phyloP scores from a whole-genome alignment of 2,329 filamentous ascomycete species.

The Pseudogymnoascus sp. region DNA sequence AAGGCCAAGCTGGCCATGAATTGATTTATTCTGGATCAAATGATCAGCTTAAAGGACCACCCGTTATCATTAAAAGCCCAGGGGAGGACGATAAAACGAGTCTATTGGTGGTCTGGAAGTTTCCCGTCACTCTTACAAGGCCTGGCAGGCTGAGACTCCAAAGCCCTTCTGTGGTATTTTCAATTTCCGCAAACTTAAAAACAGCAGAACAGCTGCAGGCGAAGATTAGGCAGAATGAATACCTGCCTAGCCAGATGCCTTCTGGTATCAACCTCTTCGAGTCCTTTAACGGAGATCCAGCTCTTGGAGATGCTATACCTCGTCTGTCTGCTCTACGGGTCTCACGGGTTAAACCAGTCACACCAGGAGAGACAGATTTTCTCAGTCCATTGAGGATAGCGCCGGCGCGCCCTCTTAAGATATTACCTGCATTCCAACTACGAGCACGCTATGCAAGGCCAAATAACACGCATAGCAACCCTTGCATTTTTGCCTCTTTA shows the following conservation, averaged over 20 bases:
- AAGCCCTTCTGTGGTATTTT: slow-evolving; percentile 58
- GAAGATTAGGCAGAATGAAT: slow-evolving; percentile 46
- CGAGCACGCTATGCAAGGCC: slow-evolving; percentile 64
- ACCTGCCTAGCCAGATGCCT: slow-evolving; percentile 61
- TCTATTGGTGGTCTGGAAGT: slow-evolving; percentile 53
- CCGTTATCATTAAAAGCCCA: slow-evolving; percentile 38
- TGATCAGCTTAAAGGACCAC: slow-evolving; percentile 42
- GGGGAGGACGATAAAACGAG: slow-evolving; percentile 35
- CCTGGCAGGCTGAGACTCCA: slow-evolving; percentile 56
- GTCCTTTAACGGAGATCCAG: slow-evolving; percentile 60
- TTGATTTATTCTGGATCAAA: slow-evolving; percentile 51
- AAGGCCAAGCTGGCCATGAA: slow-evolving; percentile 45
- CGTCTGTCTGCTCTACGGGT: slow-evolving; percentile 67
- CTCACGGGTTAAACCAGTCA: slow-evolving; percentile 63
- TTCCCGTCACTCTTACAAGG: slow-evolving; percentile 49
- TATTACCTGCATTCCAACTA: slow-evolving; percentile 64
- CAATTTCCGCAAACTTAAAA: slow-evolving; percentile 52
- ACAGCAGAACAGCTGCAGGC: slow-evolving; percentile 39
- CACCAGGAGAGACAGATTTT: slow-evolving; percentile 50
- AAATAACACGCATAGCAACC: slow-evolving; percentile 45
- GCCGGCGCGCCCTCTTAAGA: slow-evolving; percentile 53
- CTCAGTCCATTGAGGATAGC: slow-evolving; percentile 58
- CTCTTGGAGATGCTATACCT: slow-evolving; percentile 51
- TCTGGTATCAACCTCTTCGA: slow-evolving; percentile 71
- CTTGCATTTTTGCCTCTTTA: slow-evolving; percentile 60